phyloP scores from a whole-genome alignment of 1,139 yeast species.

The Lodderomyces parapsilosis region DNA sequence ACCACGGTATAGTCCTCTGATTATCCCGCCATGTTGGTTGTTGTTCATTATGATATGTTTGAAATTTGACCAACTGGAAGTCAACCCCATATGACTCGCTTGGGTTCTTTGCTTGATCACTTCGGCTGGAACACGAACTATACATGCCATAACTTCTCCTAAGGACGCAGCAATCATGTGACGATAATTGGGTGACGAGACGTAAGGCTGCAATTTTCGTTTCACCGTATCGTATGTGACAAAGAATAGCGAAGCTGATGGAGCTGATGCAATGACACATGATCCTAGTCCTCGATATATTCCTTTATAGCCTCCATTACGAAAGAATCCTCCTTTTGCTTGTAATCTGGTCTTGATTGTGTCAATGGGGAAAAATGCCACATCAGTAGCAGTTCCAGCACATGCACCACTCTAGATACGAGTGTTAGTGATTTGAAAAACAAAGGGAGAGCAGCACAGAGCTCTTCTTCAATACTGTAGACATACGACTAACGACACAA shows the following conservation, averaged over 20 bases:
- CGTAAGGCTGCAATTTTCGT: slow-evolving; percentile 33
- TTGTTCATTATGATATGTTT: slow-evolving; percentile 48
- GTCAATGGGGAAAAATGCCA: slow-evolving; percentile 94
- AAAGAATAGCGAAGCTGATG: slow-evolving; percentile 86
- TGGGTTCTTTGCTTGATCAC: slow-evolving; percentile 95
- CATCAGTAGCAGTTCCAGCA: slow-evolving; percentile 94
- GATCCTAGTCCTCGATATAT: slow-evolving; percentile 91
- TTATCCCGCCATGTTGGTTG: slow-evolving; percentile 58
- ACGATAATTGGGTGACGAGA: slow-evolving; percentile 38
- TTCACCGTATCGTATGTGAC: slow-evolving; percentile 84
- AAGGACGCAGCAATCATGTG: slow-evolving; percentile 88
- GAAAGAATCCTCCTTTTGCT: slow-evolving; percentile 91
- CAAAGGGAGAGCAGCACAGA: neutral
- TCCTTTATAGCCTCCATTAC: slow-evolving; percentile 90
- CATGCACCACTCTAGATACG: slow-evolving; percentile 77
- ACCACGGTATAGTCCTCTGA: slow-evolving; percentile 84
- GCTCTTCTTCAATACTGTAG: neutral
- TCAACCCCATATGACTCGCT: slow-evolving; percentile 48
- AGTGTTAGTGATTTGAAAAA: neutral
- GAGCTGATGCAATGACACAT: slow-evolving; percentile 93
- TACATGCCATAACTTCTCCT: slow-evolving; percentile 92
- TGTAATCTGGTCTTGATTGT: slow-evolving; percentile 91
- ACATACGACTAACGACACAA: neutral
- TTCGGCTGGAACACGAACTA: slow-evolving; percentile 95
- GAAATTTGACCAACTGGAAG: slow-evolving; percentile 67